Base-by-base conservation (phyloP, 1,139 yeast genomes). In the Taiozyma sp. region DNA sequence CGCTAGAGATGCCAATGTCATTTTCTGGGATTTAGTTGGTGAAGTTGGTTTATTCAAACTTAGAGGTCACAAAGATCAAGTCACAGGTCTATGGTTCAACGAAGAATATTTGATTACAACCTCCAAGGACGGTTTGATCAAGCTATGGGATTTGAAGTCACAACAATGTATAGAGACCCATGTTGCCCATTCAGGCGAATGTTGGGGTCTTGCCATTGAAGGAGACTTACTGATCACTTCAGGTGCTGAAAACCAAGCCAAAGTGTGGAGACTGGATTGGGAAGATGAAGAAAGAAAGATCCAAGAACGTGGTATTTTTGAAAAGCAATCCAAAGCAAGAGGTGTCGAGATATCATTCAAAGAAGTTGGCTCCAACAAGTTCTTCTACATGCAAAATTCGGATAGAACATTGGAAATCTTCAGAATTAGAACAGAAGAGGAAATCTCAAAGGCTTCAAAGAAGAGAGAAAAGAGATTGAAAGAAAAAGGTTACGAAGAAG, bases 151-250 rank as follows among this genome's bases (percentile, higher is more conserved):
- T 64, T 71, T 93, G 57, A 85, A 83, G 62, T 74, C 95, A 13
- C 91, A 88, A 64, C 96, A 89, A 65, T 89, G 97, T 69, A 74
- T 90, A 16, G 99, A 93, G 67, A 90, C 98, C 0, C 98, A 90
- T 66, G 81, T 91, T 55, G 97, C 98, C 1, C 97, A 90, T 64
- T 78, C 88, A 16, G 90, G 90, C 56, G 98, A 93, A 68, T 88
- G 97, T 70, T 91, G 98, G 98, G 72, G 88, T 3, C 68, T 89
- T 65, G 88, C 81, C 1, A 66, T 83, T 32, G 54, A 62, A 39
- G 62, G 60, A 35, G 64, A 75, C 60, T 53, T 83, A 55, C 66
- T 80, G 29, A 69, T 90, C 19, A 90, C 97, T 2, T 77, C 86
- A 39, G 95, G 97, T 42, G 79, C 81, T 58, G 90, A 86, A 56